Conservation (phyloP, 176 grass and related monocot genomes). For the Musa itinerans region DNA sequence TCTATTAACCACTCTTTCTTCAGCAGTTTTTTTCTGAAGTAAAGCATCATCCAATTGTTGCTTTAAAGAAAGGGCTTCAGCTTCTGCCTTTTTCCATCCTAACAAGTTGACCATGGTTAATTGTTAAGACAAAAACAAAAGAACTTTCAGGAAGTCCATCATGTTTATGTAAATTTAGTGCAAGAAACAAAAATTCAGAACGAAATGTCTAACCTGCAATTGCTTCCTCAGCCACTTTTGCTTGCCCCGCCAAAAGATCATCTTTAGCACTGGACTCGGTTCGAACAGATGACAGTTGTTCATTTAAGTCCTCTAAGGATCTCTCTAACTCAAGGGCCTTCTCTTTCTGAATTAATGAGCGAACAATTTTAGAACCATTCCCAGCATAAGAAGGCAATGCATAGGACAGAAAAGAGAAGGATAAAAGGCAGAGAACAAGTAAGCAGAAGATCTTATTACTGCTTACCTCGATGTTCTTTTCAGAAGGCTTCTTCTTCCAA, state of each 20-base stretch:
- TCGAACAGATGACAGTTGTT: slow-evolving; percentile 21
- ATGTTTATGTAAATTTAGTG: background rate
- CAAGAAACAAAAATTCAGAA: background rate
- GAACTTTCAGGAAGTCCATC: background rate
- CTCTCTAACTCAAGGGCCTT: slow-evolving; percentile 22
- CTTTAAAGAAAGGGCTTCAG: slow-evolving; percentile 4
- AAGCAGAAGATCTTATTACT: background rate
- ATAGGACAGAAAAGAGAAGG: background rate
- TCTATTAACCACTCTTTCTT: slow-evolving; percentile 29
- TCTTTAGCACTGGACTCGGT: slow-evolving; percentile 33
- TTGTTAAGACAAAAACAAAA: background rate
- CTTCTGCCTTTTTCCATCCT: slow-evolving; percentile 25
- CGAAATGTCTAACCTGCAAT: slow-evolving; percentile 11
- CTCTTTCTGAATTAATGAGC: slow-evolving; percentile 17
- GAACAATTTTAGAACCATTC: no score
- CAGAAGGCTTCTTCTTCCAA: slow-evolving; percentile 4
- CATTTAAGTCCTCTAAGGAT: slow-evolving; percentile 29
- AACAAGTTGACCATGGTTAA: slow-evolving; percentile 1
- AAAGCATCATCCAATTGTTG: slow-evolving; percentile 20
- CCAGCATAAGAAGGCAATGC: no score
- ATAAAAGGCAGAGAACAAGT: background rate
- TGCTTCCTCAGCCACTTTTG: slow-evolving; percentile 33
- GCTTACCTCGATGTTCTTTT: background rate
- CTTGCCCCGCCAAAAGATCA: slow-evolving; percentile 31
- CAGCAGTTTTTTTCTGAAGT: slow-evolving; percentile 13